Base-by-base conservation (phyloP, 106 monocot species). In the Cymbidium sinense region DNA sequence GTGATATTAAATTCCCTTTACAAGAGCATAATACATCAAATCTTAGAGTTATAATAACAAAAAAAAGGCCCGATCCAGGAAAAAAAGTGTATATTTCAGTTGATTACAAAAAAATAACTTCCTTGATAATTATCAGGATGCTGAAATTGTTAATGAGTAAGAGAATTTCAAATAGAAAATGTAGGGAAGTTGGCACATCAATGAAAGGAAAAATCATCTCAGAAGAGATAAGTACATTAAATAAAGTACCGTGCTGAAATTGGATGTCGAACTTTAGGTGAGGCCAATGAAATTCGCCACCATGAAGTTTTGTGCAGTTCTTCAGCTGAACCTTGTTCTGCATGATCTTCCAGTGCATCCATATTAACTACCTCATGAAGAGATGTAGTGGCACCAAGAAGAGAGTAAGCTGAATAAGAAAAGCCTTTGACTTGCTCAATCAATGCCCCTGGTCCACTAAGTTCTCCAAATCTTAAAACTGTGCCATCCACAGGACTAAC, bases 371-470 rank as follows among this genome's bases (percentile, higher is more conserved):
- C 76, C 51, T 83, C 81, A 82, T 86, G 91, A 87, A 98, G 86
- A 37, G 77, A 88, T 73, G 89, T 79, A 79, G 76, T 94, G 80
- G 85, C 80, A 70, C 91, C 90, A 72, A 94, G 91, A 87, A 98
- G 96, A 78, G 94, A 94, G 78, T 83, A 87, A 73, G 87, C 91
- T 74, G 89, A 87, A 87, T 98, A 98, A 34, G 96, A 93, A 85
- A 93, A 96, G 27, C 96, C 96, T 84, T 98, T 94, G 51, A 98
- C 94, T 88, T 98, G 96, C 50, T 98, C 91, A 81, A 98, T 94
- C 88, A 91, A 86, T 15, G 90, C 85, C 29, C 90, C 81, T 37
- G 88, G 34, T 51, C 90, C 94, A 80, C 33, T 90, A 34, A 93
- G 86, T 73, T 98, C 89, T 70, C 94, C 96, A 75, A 79, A 79